phyloP scores from a whole-genome alignment of 2,329 filamentous ascomycete species.

The Pseudocercospora crystallina region DNA sequence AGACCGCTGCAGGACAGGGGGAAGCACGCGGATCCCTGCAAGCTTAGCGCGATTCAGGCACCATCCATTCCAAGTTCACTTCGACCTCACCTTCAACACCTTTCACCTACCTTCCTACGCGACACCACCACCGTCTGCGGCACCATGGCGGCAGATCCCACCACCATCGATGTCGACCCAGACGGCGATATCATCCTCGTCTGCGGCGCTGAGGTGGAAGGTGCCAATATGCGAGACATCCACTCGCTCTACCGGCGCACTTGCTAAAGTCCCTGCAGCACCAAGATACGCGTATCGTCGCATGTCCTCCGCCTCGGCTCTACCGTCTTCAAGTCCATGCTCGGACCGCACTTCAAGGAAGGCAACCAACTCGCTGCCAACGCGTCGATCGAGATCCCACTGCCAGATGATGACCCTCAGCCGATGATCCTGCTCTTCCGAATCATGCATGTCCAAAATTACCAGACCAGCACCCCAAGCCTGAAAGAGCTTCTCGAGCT shows the following conservation, averaged over 20 bases:
- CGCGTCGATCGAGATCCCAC: not conserved
- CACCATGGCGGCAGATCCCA: not conserved
- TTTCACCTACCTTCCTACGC: too few species aligned
- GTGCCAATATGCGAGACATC: not conserved
- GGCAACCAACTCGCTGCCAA: not conserved
- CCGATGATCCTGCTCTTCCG: conserved; percentile 9
- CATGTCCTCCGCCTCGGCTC: conserved; percentile 13
- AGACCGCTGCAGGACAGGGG: too few species aligned
- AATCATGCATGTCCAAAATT: not conserved
- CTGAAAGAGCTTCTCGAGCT: not conserved
- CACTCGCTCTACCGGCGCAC: too few species aligned
- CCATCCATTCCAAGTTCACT: too few species aligned
- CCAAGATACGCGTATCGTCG: conserved; percentile 9
- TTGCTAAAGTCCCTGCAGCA: not conserved
- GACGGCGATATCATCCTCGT: conserved; percentile 34
- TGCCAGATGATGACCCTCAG: conserved; percentile 8
- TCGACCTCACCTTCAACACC: too few species aligned
- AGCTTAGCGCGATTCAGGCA: too few species aligned
- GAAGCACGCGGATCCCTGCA: too few species aligned
- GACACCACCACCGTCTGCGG: not conserved
- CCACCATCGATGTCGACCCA: conserved; percentile 32
- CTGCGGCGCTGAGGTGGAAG: not conserved
- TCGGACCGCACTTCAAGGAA: conserved; percentile 9
- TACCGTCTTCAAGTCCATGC: conserved; percentile 11
- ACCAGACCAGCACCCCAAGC: not conserved